phyloP scores from a whole-genome alignment of 1,139 yeast genomes.

The Scheffersomyces parashehatae region DNA sequence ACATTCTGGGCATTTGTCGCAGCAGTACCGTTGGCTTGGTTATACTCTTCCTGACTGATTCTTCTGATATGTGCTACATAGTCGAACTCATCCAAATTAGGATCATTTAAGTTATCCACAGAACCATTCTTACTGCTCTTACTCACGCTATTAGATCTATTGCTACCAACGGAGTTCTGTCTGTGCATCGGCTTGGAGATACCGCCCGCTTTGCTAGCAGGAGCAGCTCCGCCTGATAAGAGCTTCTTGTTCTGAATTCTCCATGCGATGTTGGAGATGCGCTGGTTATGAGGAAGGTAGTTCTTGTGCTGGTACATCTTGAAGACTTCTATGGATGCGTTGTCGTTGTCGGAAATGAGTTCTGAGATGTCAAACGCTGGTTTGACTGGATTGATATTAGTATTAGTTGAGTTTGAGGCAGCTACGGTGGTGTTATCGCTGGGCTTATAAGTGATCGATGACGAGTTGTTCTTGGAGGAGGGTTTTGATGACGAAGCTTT shows the following conservation, averaged over 20 bases:
- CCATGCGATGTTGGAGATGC: slow-evolving; percentile 51
- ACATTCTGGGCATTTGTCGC: slow-evolving; percentile 1
- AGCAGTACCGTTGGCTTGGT: slow-evolving; percentile 9
- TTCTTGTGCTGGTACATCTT: slow-evolving; percentile 46
- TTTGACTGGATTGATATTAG: slow-evolving; percentile 2
- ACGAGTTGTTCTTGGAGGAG: slow-evolving; percentile 4
- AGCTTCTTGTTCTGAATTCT: slow-evolving; percentile 43
- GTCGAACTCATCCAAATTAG: slow-evolving; percentile 45
- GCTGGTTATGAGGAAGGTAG: slow-evolving; percentile 45
- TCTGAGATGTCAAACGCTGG: slow-evolving; percentile 14
- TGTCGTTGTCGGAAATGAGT: slow-evolving; percentile 30
- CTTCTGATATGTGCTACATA: slow-evolving; percentile 49
- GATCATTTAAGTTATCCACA: slow-evolving; percentile 16
- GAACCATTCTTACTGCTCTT: not conserved
- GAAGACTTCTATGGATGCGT: slow-evolving; percentile 35
- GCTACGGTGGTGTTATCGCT: too few species aligned
- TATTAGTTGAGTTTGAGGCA: too few species aligned
- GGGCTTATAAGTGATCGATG: slow-evolving; percentile 13
- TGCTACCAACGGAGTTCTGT: not conserved
- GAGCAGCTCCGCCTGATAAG: slow-evolving; percentile 9
- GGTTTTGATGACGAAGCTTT: not conserved
- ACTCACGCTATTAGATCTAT: slow-evolving; percentile 5
- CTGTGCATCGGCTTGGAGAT: slow-evolving; percentile 1
- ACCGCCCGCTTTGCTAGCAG: slow-evolving; percentile 6
- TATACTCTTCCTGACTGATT: slow-evolving; percentile 43